Evolutionary conservation across 2,329 filamentous ascomycete genomes (phyloP).

Genomic region (Neurospora crassa): DNA sequence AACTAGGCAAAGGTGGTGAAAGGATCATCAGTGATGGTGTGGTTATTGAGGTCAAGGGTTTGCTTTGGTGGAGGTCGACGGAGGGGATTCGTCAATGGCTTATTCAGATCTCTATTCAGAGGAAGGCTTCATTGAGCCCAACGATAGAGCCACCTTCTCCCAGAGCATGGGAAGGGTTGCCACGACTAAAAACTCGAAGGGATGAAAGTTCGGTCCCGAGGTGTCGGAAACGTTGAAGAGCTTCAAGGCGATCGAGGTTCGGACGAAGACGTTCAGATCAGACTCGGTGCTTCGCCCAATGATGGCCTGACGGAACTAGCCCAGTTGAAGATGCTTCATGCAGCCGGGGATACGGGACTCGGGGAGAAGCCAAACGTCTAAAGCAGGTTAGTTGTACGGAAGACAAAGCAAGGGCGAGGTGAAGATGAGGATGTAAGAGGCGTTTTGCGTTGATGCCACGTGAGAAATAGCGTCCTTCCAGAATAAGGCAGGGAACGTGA

Average conservation of each 20-base stretch:
- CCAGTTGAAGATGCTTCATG: background rate
- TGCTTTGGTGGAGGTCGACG: background rate
- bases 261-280: background rate
- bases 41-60: background rate
- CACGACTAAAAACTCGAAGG: background rate
- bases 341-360: background rate
- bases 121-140: background rate
- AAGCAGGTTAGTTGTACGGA: background rate
- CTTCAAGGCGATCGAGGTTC: background rate
- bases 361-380: background rate
- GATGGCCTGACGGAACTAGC: background rate
- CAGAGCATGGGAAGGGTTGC: background rate
- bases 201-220: background rate
- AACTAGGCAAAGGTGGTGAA: background rate
- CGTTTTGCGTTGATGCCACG: background rate
- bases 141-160: background rate
- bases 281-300: background rate
- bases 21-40: background rate
- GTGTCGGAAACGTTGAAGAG: background rate
- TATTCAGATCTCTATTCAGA: background rate
- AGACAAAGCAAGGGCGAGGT: background rate
- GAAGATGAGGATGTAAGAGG: background rate
- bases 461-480: background rate
- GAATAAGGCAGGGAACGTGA: background rate
- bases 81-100: background rate